phyloP scores from a whole-genome alignment of 805 yeast genomes.

The Hanseniaspora lachancei region DNA sequence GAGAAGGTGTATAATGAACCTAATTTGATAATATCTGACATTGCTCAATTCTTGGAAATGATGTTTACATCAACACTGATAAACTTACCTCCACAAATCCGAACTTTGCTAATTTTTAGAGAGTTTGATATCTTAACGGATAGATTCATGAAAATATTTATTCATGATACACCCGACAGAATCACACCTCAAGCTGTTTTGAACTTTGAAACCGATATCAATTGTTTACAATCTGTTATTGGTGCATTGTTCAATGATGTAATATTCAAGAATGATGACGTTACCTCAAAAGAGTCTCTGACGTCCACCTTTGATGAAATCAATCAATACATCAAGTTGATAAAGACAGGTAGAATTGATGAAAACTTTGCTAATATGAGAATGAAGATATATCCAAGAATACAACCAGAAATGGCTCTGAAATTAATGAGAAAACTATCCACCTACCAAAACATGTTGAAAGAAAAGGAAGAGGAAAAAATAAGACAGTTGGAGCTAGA shows the following conservation, averaged over 20 bases:
- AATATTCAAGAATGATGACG: conserved; percentile 2
- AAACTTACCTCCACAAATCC: conserved; percentile 63
- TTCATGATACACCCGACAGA: conserved; percentile 36
- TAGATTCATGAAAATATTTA: conserved; percentile 48
- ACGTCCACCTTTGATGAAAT: conserved; percentile 66
- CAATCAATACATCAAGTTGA: conserved; percentile 63
- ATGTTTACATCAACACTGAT: conserved; percentile 75
- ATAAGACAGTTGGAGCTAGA: conserved; percentile 19
- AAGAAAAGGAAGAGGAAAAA: conserved; percentile 14
- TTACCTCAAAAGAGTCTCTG: conserved; percentile 22
- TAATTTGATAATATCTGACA: conserved; percentile 61
- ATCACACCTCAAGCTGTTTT: conserved; percentile 49
- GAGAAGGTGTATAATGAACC: conserved; percentile 43
- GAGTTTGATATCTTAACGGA: conserved; percentile 76
- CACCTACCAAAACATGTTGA: conserved; percentile 15
- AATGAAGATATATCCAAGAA: conserved; percentile 57
- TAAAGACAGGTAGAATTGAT: conserved; percentile 50
- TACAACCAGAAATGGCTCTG: conserved; percentile 60
- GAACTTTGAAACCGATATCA: conserved; percentile 69
- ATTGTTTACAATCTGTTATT: conserved; percentile 51
- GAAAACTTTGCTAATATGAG: conserved; percentile 46
- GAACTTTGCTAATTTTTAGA: conserved; percentile 68
- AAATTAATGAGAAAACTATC: conserved; percentile 44
- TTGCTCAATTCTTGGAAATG: conserved; percentile 73
- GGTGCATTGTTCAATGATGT: conserved; percentile 25